A percentile compares a stretch with the other conserved stretches of the same genome.
Evolutionary conservation across 148 eudicot species (phyloP).

Genomic region (Rhododendron ovatum): DNA sequence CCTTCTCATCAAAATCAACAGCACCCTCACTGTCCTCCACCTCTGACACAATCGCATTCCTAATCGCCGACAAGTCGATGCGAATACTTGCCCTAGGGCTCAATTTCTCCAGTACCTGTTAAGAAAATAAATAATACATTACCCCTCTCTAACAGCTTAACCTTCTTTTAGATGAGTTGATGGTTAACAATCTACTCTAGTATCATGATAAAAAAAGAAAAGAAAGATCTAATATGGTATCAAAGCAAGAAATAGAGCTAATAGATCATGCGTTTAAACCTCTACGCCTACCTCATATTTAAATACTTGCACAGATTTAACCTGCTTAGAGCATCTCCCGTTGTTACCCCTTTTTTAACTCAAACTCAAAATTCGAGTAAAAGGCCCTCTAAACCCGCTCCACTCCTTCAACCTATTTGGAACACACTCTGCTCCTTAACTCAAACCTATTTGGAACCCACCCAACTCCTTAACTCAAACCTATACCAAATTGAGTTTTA

Average conservation of each 20-base stretch:
- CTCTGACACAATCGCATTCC: constrained; percentile 69
- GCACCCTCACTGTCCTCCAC: constrained; percentile 27
- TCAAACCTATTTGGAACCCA: background rate
- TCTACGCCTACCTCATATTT: background rate
- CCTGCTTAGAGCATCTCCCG: background rate
- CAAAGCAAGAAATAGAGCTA: background rate
- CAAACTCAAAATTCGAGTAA: background rate
- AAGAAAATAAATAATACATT: background rate
- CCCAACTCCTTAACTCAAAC: background rate
- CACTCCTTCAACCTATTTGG: background rate
- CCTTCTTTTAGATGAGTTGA: background rate
- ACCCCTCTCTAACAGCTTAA: background rate
- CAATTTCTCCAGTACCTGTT: constrained; percentile 61
- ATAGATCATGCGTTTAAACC: background rate
- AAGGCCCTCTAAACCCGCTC: background rate
- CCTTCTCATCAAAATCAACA: constrained; percentile 26
- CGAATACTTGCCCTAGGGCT: constrained; percentile 51
- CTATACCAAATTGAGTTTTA: background rate
- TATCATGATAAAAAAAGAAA: background rate
- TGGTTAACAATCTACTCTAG: background rate
- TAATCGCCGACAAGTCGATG: constrained; percentile 66
- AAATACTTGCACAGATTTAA: background rate
- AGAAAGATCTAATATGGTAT: background rate
- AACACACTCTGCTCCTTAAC: too few relatives aligned
- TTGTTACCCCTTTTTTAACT: background rate